Evolutionary conservation across 1,284 basidiomycete genomes (phyloP).

Genomic region (Ustilago cynodontis): DNA sequence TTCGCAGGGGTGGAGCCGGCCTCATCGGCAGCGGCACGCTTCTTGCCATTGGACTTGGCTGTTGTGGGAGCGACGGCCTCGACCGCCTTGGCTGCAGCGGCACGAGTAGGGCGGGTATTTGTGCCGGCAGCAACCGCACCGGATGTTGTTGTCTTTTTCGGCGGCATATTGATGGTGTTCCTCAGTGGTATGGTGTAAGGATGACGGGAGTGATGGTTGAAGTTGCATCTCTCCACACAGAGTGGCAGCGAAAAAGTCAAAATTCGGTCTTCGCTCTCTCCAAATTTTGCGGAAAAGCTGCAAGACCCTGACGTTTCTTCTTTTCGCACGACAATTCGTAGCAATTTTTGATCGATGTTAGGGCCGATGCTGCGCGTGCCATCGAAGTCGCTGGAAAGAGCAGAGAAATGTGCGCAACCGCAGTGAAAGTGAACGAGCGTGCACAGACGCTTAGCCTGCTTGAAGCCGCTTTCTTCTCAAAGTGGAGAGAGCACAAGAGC

Average conservation of each 20-base stretch:
- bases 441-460: not conserved
- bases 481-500: constrained; percentile 21
- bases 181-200: not conserved
- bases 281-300: constrained; percentile 2
- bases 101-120: not conserved
- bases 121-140: constrained; percentile 9
- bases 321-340: constrained; percentile 38
- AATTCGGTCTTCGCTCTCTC: constrained; percentile 7
- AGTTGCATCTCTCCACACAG: constrained; percentile 5
- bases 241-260: constrained; percentile 16
- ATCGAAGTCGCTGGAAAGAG: constrained; percentile 47
- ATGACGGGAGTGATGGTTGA: not conserved
- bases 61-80: constrained; percentile 6
- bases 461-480: constrained; percentile 26
- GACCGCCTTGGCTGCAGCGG: constrained; percentile 4
- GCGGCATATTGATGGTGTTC: constrained; percentile 21
- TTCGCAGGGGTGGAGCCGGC: constrained; percentile 13
- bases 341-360: constrained; percentile 12
- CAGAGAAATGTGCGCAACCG: not conserved
- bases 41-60: constrained; percentile 36
- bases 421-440: not conserved
- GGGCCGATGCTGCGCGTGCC: not conserved
- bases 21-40: constrained; percentile 18
- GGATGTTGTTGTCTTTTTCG: constrained; percentile 28
- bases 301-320: constrained; percentile 25